Evolutionary conservation across 2,329 filamentous ascomycete genomes (phyloP).

Genomic region (Neocatenulostroma microsporum): DNA sequence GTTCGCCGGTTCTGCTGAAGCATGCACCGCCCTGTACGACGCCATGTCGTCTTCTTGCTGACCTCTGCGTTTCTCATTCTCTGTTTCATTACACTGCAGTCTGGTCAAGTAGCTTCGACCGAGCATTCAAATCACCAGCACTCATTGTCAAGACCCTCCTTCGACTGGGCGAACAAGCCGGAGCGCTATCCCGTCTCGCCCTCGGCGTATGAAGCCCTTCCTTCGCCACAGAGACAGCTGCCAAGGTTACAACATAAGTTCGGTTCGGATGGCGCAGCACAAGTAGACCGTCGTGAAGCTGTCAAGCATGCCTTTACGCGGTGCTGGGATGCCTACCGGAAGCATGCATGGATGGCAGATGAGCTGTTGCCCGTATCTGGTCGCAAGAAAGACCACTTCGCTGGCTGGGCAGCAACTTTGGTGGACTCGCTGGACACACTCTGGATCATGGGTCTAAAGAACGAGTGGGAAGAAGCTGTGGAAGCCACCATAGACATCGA

Average conservation of each 20-base stretch:
- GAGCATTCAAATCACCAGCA: too few relatives aligned
- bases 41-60: slow-evolving; percentile 1
- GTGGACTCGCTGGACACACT: slow-evolving; percentile 41
- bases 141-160: neutral
- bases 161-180: neutral
- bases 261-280: slow-evolving; percentile 16
- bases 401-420: slow-evolving; percentile 41
- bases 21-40: neutral
- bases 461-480: slow-evolving; percentile 41
- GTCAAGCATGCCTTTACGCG: slow-evolving; percentile 39
- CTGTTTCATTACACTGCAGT: neutral
- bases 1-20: neutral
- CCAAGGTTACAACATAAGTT: too few relatives aligned
- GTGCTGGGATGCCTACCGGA: slow-evolving; percentile 39
- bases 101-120: too few relatives aligned
- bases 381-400: slow-evolving; percentile 33
- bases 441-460: slow-evolving; percentile 41
- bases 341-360: slow-evolving; percentile 42
- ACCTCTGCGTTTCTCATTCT: neutral
- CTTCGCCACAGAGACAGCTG: neutral
- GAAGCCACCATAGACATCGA: slow-evolving; percentile 32
- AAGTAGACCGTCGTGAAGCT: slow-evolving; percentile 28
- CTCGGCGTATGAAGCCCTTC: neutral
- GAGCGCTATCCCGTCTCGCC: neutral
- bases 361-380: slow-evolving; percentile 41